Evolutionary conservation across 345 rosid species (phyloP).

Genomic region (Aegle marmelos): DNA sequence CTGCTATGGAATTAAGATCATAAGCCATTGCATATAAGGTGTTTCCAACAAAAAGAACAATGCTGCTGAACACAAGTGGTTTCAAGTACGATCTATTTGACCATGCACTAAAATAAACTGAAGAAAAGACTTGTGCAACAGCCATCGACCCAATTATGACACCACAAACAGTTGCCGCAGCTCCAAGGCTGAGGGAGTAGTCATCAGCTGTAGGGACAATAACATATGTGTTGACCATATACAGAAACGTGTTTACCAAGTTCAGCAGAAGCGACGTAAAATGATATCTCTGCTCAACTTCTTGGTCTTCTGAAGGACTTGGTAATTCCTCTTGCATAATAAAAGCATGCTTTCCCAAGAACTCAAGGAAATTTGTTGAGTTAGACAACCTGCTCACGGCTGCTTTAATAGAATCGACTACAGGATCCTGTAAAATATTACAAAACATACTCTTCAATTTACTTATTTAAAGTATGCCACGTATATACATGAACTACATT

Average conservation of each 20-base stretch:
- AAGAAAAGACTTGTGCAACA: slow-evolving; percentile 77
- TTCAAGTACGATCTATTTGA: slow-evolving; percentile 73
- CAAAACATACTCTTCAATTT: background rate
- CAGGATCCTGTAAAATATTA: slow-evolving; percentile 55
- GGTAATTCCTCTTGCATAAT: slow-evolving; percentile 64
- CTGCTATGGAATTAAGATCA: slow-evolving; percentile 53
- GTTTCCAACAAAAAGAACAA: slow-evolving; percentile 67
- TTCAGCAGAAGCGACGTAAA: slow-evolving; percentile 71
- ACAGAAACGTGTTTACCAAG: slow-evolving; percentile 63
- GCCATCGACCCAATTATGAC: slow-evolving; percentile 83
- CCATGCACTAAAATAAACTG: slow-evolving; percentile 83
- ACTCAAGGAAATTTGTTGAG: slow-evolving; percentile 69
- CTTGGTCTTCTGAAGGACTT: slow-evolving; percentile 45
- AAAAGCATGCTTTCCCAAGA: slow-evolving; percentile 79
- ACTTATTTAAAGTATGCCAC: background rate
- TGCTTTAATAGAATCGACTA: slow-evolving; percentile 60
- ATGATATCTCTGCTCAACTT: slow-evolving; percentile 55
- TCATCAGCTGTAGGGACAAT: slow-evolving; percentile 78
- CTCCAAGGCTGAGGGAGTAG: slow-evolving; percentile 69
- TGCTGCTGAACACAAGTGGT: slow-evolving; percentile 73
- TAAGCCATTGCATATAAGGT: slow-evolving; percentile 69
- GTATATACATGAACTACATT: background rate
- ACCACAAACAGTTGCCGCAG: slow-evolving; percentile 80
- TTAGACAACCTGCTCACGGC: slow-evolving; percentile 65
- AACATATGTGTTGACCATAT: slow-evolving; percentile 76